Percentiles rank a stretch among this genome's conserved stretches.
phyloP scores from a whole-genome alignment of 345 rosid species.

The Eucalyptus viminalis region DNA sequence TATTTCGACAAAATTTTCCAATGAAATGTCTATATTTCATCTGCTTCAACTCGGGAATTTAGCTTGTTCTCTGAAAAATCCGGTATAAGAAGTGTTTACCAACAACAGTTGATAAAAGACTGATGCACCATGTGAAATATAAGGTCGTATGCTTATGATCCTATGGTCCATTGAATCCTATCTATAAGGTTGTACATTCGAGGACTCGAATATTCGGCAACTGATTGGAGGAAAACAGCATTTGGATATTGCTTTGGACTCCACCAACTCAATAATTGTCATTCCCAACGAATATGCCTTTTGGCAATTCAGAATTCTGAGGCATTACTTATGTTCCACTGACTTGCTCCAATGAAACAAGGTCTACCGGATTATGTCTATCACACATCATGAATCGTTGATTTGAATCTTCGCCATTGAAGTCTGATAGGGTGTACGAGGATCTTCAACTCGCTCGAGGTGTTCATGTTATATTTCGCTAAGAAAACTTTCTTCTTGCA shows the following conservation, averaged over 20 bases:
- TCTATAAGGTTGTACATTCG: background rate
- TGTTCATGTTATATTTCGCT: background rate
- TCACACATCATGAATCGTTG: background rate
- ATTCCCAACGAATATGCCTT: background rate
- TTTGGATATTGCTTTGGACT: background rate
- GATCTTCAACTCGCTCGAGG: background rate
- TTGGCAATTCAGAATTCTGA: background rate
- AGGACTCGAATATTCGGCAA: background rate
- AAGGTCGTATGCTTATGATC: background rate
- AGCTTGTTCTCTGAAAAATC: background rate
- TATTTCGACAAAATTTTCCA: background rate
- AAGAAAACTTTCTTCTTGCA: background rate
- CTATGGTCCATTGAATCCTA: background rate
- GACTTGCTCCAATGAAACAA: background rate
- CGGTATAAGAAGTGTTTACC: background rate
- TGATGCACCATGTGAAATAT: background rate
- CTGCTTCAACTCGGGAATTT: background rate
- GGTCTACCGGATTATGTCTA: background rate
- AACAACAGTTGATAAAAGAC: background rate
- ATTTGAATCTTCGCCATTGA: background rate
- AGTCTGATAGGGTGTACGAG: background rate
- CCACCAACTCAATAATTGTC: background rate
- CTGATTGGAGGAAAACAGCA: background rate
- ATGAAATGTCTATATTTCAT: background rate
- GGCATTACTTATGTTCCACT: background rate